Evolutionary conservation across 169 alveolate genomes (phyloP).

Genomic region (Perkinsus chesapeaki): DNA sequence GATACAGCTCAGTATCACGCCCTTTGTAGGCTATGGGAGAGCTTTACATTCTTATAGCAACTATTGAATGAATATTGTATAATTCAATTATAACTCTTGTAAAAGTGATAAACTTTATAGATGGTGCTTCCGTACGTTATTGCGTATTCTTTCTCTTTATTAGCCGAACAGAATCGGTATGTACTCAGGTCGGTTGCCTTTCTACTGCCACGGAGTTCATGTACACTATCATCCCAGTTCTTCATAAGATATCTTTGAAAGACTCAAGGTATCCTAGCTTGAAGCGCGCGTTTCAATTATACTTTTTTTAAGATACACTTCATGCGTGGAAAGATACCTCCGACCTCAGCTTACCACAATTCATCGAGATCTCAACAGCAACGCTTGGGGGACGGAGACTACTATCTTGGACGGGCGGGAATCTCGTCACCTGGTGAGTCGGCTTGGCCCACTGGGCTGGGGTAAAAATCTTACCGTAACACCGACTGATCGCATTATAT

Average conservation of each 20-base stretch:
- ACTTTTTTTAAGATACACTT: neutral
- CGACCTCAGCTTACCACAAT: neutral
- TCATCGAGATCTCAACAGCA: neutral
- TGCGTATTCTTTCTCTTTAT: too few relatives aligned
- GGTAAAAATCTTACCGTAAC: neutral
- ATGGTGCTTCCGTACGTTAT: too few relatives aligned
- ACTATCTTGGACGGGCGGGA: neutral
- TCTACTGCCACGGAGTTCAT: neutral
- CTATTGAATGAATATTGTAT: too few relatives aligned
- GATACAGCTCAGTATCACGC: too few relatives aligned
- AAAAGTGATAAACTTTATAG: too few relatives aligned
- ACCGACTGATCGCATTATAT: too few relatives aligned
- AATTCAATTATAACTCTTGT: too few relatives aligned
- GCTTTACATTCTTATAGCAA: too few relatives aligned
- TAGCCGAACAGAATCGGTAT: too few relatives aligned
- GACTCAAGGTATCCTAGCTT: neutral
- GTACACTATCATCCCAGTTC: neutral
- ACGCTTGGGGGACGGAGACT: neutral
- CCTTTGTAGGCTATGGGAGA: too few relatives aligned
- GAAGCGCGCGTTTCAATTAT: too few relatives aligned
- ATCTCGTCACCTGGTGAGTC: neutral
- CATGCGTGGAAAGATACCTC: neutral
- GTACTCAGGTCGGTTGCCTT: neutral
- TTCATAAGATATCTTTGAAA: neutral
- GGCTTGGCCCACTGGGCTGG: neutral